Base-by-base conservation (phyloP, 192 early-diverging fungal genomes). In the Ambispora gerdemannii region DNA sequence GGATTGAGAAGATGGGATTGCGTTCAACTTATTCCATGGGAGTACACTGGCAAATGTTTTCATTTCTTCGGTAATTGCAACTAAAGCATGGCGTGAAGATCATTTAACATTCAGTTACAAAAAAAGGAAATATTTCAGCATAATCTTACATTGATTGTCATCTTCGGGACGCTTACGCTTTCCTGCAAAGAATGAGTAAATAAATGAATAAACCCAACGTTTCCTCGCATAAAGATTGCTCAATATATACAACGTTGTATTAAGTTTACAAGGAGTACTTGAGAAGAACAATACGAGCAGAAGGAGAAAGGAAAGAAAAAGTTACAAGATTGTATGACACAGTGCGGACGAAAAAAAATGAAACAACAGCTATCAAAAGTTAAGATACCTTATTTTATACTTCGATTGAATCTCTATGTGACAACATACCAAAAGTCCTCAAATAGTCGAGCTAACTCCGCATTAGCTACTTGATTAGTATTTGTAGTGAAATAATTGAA, bases 251-350 rank as follows among this genome's bases (percentile, higher is more conserved):
- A 52, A 52, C 51, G 25, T 52, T 1, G 1, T 52, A 52, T 52
- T 52, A 52, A 24, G 19, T 52, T 52, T 19, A 24, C 51, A 52
- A 52, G 51, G 1, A 52, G 51, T 19, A 52, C n/a, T 52, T n/a
- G 25, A 52, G 19, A 52, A 24, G 25, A 52, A 52, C 51, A 52
- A 52, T 52, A 52, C 51, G 51, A 52, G 25, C 51, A 19, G 51
- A 24, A 52, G 51, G 51, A 52, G 51, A 52, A 52, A 52, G 51
- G 1, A 52, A 52, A 52, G 51, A 52, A 58, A 58, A 58, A 58
- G 25, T 30, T 58, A 28, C 10, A n/a, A 58, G n/a, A n/a, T n/a
- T n/a, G 17, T 58, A 58, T 33, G 19, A 58, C 27, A 58, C 28
- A 30, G 28, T 30, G 19, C 55, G 32, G 28, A 7, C 28, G n/a